Percentiles rank a stretch among this genome's conserved stretches.
Conservation (phyloP, 2,329 filamentous ascomycete genomes). For the Hortaea werneckii region DNA sequence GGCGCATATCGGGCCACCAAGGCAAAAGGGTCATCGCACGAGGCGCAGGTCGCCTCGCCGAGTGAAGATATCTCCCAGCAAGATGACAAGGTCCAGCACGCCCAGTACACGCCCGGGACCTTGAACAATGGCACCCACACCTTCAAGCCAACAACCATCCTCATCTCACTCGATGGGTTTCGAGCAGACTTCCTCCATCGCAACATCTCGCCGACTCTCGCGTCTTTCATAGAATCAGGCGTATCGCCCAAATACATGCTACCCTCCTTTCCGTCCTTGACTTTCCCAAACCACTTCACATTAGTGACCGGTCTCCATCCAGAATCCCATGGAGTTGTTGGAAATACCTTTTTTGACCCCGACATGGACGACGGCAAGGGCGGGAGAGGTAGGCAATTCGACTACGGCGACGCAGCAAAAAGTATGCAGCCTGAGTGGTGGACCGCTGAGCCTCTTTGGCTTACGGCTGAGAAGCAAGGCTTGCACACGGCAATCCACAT, state of each 20-base stretch:
- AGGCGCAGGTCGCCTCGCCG: background rate
- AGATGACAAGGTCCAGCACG: slow-evolving; percentile 1
- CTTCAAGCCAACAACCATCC: slow-evolving; percentile 83
- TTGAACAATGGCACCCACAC: slow-evolving; percentile 74
- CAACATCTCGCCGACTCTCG: slow-evolving; percentile 72
- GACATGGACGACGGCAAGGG: slow-evolving; percentile 44
- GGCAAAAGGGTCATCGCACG: background rate
- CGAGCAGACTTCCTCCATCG: slow-evolving; percentile 84
- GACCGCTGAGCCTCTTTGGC: slow-evolving; percentile 89
- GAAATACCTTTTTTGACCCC: slow-evolving; percentile 92
- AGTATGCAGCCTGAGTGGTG: slow-evolving; percentile 89
- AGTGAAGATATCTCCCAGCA: background rate
- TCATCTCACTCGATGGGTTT: slow-evolving; percentile 93
- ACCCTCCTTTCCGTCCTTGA: slow-evolving; percentile 90
- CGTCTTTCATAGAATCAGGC: slow-evolving; percentile 66
- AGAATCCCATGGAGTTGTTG: slow-evolving; percentile 84
- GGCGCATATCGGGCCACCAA: slow-evolving; percentile 47
- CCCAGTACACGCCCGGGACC: slow-evolving; percentile 12
- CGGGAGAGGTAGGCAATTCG: slow-evolving; percentile 52
- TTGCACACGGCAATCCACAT: slow-evolving; percentile 81
- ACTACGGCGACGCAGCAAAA: slow-evolving; percentile 65
- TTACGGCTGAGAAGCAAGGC: slow-evolving; percentile 75
- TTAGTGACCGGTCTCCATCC: slow-evolving; percentile 86
- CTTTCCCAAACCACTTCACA: slow-evolving; percentile 91
- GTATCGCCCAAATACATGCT: slow-evolving; percentile 88